A percentile compares a stretch with the other conserved stretches of the same genome.
Conservation (phyloP, 2,329 filamentous ascomycete genomes). For the Microascus cirrosus region DNA sequence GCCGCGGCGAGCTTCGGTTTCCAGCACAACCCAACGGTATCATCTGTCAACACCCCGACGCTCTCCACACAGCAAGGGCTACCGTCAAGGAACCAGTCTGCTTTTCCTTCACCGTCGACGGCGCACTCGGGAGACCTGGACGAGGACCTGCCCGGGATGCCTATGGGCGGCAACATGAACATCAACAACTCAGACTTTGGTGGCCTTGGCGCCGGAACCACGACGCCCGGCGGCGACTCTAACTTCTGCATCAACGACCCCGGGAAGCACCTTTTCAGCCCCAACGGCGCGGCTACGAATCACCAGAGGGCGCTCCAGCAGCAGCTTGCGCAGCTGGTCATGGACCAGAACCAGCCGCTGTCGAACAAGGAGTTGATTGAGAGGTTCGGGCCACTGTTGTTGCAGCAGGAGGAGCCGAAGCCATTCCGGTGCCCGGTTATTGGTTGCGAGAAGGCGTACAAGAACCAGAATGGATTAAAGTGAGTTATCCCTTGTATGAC, state of each 20-base stretch:
- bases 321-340: conserved; percentile 59
- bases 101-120: conserved; percentile 4
- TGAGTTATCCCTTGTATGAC: conserved; percentile 36
- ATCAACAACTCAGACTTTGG: conserved; percentile 39
- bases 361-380: conserved; percentile 49
- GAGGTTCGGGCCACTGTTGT: conserved; percentile 42
- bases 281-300: conserved; percentile 58
- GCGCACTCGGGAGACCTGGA: conserved; percentile 54
- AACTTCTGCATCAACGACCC: conserved; percentile 77
- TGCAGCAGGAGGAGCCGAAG: conserved; percentile 83
- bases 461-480: conserved; percentile 98
- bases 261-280: conserved; percentile 84
- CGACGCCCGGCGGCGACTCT: conserved; percentile 18
- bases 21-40: conserved; percentile 90
- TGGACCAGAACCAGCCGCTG: conserved; percentile 63
- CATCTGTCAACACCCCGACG: conserved; percentile 91
- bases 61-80: conserved; percentile 62
- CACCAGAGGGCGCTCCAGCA: conserved; percentile 54
- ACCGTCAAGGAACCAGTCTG: background rate
- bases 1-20: conserved; percentile 66
- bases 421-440: conserved; percentile 97
- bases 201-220: conserved; percentile 34
- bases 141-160: conserved; percentile 56
- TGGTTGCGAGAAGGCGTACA: conserved; percentile 98
- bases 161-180: conserved; percentile 50